Base-by-base conservation (phyloP, 1,284 basidiomycete species). In the Leccinum subrobustum region DNA sequence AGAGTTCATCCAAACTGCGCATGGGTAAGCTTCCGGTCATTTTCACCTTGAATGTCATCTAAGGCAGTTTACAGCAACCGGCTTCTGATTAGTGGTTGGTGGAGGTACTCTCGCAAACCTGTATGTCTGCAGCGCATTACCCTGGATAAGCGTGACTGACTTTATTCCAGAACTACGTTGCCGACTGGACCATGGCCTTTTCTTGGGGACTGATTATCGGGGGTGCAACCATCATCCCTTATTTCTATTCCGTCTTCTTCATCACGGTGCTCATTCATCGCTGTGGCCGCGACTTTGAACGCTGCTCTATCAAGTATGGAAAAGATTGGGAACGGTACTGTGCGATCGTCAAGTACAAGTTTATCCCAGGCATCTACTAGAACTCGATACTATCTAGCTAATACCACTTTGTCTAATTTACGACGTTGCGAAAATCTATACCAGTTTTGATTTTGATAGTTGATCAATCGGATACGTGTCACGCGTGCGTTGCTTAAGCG, bases 231-330 rank as follows among this genome's bases (percentile, higher is more conserved):
- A 82, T 89, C 54, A 98, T 99, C 72, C 95, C 95, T 0, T 96
- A 97, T 79, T 98, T 93, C 78, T 96, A 97, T 78, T 93, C 93
- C 5, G 81, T 94, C 57, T 96, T 96, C 84, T 96, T 96, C 82
- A 87, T 95, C 70, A 85, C 85, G 25, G 94, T 96, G 29, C 85
- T 98, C 59, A 81, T 92, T 29, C 95, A 97, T 72, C 87, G 95
- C 52, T 92, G 90, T 69, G 85, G 88, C 5, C 86, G 95, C 59
- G 95, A 98, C 81, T 96, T 97, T 75, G 95, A 95, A 74, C 83
- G 94, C 62, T 98, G 96, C 76, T 88, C 88, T 3, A 75, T 86
- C 67, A 99, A 99, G 81, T 99, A 98, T 71, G 94, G 94, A 50
- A 93, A 96, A 69, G 95, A 96, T 73, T 98, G 95, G 95, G 91